Percentiles rank a stretch among this genome's conserved stretches.
Conservation (phyloP, 768 basidiomycete species). For the Suillus bovinus region DNA sequence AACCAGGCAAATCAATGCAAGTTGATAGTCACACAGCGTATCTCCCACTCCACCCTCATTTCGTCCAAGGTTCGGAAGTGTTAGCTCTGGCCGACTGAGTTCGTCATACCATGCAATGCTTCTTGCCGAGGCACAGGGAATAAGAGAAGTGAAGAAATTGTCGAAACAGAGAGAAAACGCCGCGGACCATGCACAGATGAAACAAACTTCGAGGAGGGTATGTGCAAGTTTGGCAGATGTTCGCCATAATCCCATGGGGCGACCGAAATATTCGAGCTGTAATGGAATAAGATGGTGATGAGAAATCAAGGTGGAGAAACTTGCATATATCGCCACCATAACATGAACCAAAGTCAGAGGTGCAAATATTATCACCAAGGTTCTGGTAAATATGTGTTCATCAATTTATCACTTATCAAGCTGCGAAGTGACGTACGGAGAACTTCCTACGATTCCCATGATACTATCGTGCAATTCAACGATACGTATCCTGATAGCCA, state of each 20-base stretch:
- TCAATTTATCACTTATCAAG: background rate
- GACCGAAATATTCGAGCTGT: constrained; percentile 91
- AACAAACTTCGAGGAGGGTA: constrained; percentile 84
- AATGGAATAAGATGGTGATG: constrained; percentile 18
- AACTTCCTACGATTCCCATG: constrained; percentile 79
- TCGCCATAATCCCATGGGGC: constrained; percentile 89
- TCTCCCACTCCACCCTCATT: constrained; percentile 50
- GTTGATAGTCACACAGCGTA: constrained; percentile 70
- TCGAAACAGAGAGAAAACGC: constrained; percentile 87
- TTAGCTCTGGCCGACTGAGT: constrained; percentile 45
- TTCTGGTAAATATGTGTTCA: constrained; percentile 39
- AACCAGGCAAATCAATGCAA: constrained; percentile 77
- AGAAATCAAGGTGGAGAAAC: constrained; percentile 27
- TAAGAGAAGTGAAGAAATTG: constrained; percentile 86
- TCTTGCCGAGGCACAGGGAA: constrained; percentile 68
- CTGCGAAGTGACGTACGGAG: constrained; percentile 53
- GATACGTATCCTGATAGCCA: constrained; percentile 74
- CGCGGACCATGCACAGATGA: constrained; percentile 94
- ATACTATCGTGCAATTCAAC: constrained; percentile 50
- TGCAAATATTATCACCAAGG: constrained; percentile 83
- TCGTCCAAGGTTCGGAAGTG: constrained; percentile 34
- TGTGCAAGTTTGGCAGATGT: constrained; percentile 86
- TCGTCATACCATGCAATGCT: constrained; percentile 74
- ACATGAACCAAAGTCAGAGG: constrained; percentile 84
- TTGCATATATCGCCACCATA: constrained; percentile 81